phyloP scores from a whole-genome alignment of 805 yeast genomes.

The Yarrowia deformans region DNA sequence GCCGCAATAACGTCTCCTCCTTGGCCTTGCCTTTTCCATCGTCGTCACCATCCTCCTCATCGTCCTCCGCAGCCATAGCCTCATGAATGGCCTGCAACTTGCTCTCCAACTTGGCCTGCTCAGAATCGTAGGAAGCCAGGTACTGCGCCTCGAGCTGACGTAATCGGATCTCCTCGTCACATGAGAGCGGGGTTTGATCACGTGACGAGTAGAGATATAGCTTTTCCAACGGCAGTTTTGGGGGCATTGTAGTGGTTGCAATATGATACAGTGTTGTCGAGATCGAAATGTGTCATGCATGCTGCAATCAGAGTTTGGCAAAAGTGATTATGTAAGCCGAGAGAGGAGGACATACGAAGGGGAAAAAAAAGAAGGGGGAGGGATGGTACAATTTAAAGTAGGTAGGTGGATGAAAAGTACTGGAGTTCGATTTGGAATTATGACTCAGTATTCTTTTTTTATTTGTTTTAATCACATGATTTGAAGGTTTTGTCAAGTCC shows the following conservation, averaged over 20 bases:
- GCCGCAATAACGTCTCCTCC: background rate
- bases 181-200: constrained; percentile 4
- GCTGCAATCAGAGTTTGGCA: constrained; percentile 11
- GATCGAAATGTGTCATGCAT: background rate
- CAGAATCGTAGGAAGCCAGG: background rate
- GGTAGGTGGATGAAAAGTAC: too few relatives aligned
- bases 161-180: constrained; percentile 19
- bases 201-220: constrained; percentile 31
- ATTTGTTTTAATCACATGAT: too few relatives aligned
- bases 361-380: too few relatives aligned
- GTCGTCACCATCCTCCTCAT: background rate
- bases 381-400: too few relatives aligned
- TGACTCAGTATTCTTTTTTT: too few relatives aligned
- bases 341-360: too few relatives aligned
- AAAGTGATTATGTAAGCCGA: background rate
- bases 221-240: background rate
- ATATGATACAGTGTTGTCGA: background rate
- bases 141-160: constrained; percentile 22
- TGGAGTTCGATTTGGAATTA: too few relatives aligned
- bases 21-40: background rate
- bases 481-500: too few relatives aligned
- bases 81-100: constrained; percentile 7
- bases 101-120: constrained; percentile 12
- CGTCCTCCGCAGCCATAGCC: constrained; percentile 1
- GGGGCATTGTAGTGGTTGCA: background rate